A percentile compares a stretch with the other conserved stretches of the same genome.
Conservation (phyloP, 2,329 filamentous ascomycete genomes). For the Pleomassaria siparia region DNA sequence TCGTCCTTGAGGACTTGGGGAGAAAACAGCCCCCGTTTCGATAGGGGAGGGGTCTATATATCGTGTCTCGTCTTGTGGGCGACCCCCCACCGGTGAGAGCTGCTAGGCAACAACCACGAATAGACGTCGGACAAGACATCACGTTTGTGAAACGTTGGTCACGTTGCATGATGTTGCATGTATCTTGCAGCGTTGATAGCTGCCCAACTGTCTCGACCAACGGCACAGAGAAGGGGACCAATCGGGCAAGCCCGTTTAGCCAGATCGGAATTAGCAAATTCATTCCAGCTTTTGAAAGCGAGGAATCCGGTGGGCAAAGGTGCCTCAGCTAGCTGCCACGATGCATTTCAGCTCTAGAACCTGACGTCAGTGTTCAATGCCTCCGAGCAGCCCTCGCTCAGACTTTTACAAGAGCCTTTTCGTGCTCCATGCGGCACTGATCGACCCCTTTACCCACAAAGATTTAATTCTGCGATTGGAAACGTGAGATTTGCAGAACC, state of each 20-base stretch:
- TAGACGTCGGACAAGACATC: background rate
- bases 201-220: background rate
- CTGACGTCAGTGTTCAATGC: no score
- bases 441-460: no score
- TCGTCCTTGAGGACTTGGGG: background rate
- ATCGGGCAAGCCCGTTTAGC: background rate
- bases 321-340: no score
- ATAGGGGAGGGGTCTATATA: constrained; percentile 7
- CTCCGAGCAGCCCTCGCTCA: no score
- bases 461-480: no score
- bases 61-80: background rate
- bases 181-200: background rate
- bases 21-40: background rate
- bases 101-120: background rate
- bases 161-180: constrained; percentile 5
- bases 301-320: no score
- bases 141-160: constrained; percentile 2
- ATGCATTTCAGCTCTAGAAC: background rate
- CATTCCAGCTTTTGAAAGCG: background rate
- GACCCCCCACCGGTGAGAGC: background rate
- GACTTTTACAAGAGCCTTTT: no score
- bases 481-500: background rate
- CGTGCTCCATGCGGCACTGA: no score
- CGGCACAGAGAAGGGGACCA: background rate
- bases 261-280: background rate